Evolutionary conservation across 169 alveolate genomes (phyloP), one percentile per base, ranked within the genome.

Genomic region (Babesia gibsoni): DNA sequence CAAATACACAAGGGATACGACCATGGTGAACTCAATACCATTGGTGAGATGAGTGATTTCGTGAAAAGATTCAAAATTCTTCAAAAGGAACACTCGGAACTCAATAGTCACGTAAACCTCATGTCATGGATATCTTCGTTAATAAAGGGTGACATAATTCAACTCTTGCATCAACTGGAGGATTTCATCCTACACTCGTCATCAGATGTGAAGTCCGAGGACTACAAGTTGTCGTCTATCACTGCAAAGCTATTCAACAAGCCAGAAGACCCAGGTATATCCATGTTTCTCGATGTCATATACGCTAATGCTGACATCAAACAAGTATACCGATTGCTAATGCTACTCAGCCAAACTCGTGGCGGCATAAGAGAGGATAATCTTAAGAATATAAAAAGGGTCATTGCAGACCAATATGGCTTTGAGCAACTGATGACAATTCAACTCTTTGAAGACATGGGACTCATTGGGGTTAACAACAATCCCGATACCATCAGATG

Each of bases 1-100:
- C 93, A 90, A 37, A 84, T 93, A 0, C 94, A 93, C 58, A 84
- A 91, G 61, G 87, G 92, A 10, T 93, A 93, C 65, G 94, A 91
- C 63, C 89, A 91, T 30, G 95, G 91, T 18, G 67, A 78, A 25
- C 84, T 93, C 50, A 81, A 89, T 35, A 89, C 92, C 46, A 90
- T 93, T 10, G 84, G 84, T 33, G 94, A 90, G 56, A 92, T 93
- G 50, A 92, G 89, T 48, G 92, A 83, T 20, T 93, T 90, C 64
- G 90, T 93, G 72, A 83, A 85, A 52, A 90, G 85, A 67, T 86
- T 93, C 83, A 92, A 92, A 63, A 82, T 54, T 29, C 84, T 89
- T 54, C 97, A 93, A 66, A 83, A 75, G 75, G 96, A 93, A 52
- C 95, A 93, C 63, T 82, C 90, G 20, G 89, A 93, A n/a, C 90